A percentile compares a stretch with the other conserved stretches of the same genome.
Evolutionary conservation across 805 yeast genomes (phyloP).

Genomic region (Schizosaccharomyces cryophilus): DNA sequence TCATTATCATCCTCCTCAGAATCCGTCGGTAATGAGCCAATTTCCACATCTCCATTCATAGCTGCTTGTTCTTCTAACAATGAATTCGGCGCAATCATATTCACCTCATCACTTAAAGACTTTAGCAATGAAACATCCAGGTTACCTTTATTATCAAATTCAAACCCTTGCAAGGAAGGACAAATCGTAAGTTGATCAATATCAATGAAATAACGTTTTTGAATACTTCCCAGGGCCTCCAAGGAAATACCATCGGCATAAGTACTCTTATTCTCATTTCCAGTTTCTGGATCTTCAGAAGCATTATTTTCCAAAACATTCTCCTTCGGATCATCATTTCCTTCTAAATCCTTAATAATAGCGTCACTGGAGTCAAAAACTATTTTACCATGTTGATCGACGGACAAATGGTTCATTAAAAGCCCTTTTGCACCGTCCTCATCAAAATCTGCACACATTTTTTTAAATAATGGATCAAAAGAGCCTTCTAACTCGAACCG

Average conservation of each 20-base stretch:
- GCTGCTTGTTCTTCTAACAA: slow-evolving; percentile 14
- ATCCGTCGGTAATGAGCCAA: slow-evolving; percentile 9
- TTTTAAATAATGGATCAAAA: slow-evolving; percentile 19
- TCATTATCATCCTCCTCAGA: slow-evolving; percentile 8
- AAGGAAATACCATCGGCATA: slow-evolving; percentile 8
- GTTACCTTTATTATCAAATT: slow-evolving; percentile 6
- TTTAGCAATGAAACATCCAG: slow-evolving; percentile 6
- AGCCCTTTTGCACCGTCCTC: slow-evolving; percentile 21
- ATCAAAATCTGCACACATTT: slow-evolving; percentile 22
- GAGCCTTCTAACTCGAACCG: slow-evolving; percentile 17
- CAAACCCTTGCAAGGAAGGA: slow-evolving; percentile 36
- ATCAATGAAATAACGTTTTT: slow-evolving; percentile 6
- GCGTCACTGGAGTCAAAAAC: slow-evolving; percentile 38
- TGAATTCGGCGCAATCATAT: not conserved
- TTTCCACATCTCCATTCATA: slow-evolving; percentile 12
- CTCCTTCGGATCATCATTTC: slow-evolving; percentile 7
- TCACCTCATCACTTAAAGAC: slow-evolving; percentile 3
- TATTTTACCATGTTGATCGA: slow-evolving; percentile 32
- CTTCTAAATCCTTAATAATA: slow-evolving; percentile 4
- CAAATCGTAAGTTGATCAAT: slow-evolving; percentile 22
- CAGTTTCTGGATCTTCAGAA: slow-evolving; percentile 7
- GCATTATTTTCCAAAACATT: slow-evolving; percentile 11
- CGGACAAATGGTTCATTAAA: slow-evolving; percentile 25
- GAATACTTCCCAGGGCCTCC: slow-evolving; percentile 6
- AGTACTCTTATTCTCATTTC: slow-evolving; percentile 9